Evolutionary conservation across 192 early-diverging fungal species (phyloP).

Genomic region (Umbelopsis sp.): DNA sequence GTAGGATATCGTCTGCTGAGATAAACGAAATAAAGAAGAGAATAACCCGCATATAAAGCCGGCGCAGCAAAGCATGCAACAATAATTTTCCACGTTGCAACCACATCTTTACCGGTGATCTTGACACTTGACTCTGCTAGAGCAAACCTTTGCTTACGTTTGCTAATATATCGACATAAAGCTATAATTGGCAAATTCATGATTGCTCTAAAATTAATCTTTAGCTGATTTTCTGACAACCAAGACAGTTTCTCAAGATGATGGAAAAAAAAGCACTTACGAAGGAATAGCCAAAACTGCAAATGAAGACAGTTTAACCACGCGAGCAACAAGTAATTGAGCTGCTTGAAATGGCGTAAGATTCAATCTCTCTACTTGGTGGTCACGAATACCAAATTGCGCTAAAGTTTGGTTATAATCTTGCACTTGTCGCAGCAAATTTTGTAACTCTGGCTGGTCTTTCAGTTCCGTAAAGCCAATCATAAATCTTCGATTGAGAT

Average conservation of each 20-base stretch:
- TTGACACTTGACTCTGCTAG: constrained; percentile 91
- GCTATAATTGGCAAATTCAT: constrained; percentile 57
- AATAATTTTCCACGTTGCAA: constrained; percentile 95
- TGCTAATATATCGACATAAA: constrained; percentile 52
- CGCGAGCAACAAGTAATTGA: constrained; percentile 65
- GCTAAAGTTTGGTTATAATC: constrained; percentile 85
- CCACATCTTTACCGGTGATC: constrained; percentile 89
- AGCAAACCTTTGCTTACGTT: constrained; percentile 65
- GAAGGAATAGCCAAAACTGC: constrained; percentile 83
- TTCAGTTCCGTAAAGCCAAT: constrained; percentile 78
- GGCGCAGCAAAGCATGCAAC: constrained; percentile 76
- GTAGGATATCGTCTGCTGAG: constrained; percentile 25
- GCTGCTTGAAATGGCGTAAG: constrained; percentile 70
- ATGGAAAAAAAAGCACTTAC: constrained; percentile 43
- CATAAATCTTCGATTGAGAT: constrained; percentile 85
- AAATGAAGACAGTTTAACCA: constrained; percentile 71
- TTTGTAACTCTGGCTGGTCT: constrained; percentile 74
- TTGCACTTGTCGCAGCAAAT: constrained; percentile 68
- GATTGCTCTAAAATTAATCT: constrained; percentile 37
- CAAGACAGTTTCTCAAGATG: neutral
- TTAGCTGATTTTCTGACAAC: too few species aligned
- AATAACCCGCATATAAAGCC: constrained; percentile 70
- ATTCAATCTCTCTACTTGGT: constrained; percentile 86
- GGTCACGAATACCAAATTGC: constrained; percentile 94
- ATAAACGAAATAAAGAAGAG: constrained; percentile 59